Evolutionary conservation across 352 stramenopile genomes (phyloP).

Genomic region (Phytophthora boehmeriae): DNA sequence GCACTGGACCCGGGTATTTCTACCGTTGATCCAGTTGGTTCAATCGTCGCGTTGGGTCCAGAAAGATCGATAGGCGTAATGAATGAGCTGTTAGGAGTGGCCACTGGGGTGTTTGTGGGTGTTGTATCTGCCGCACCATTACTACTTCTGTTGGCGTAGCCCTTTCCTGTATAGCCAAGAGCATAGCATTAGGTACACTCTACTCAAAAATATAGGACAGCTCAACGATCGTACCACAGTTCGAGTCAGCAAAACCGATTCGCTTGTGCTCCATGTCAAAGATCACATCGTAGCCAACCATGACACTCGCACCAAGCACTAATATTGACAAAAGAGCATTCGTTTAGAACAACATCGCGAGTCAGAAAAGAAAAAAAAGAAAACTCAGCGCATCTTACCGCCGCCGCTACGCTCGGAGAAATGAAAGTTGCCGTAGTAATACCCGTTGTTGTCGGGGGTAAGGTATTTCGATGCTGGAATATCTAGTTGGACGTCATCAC

Average conservation of each 20-base stretch:
- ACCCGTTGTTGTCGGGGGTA: slow-evolving; percentile 49
- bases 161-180: slow-evolving; percentile 17
- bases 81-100: not conserved
- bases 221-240: slow-evolving; percentile 52
- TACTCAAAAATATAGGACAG: not conserved
- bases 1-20: not conserved
- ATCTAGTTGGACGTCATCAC: slow-evolving; percentile 65
- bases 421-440: slow-evolving; percentile 81
- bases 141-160: slow-evolving; percentile 17
- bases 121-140: slow-evolving; percentile 1
- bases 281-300: slow-evolving; percentile 87
- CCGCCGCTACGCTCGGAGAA: slow-evolving; percentile 81
- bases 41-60: not conserved
- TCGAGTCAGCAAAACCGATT: slow-evolving; percentile 78
- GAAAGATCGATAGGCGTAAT: too few species aligned
- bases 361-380: slow-evolving; percentile 1
- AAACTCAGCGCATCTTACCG: slow-evolving; percentile 39
- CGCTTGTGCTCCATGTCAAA: slow-evolving; percentile 80
- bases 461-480: slow-evolving; percentile 75
- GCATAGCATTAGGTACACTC: not conserved
- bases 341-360: not conserved
- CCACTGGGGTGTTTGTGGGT: slow-evolving; percentile 4
- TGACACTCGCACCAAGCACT: slow-evolving; percentile 82
- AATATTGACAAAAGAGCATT: not conserved
- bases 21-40: not conserved